Percentiles rank a stretch among this genome's conserved stretches.
phyloP scores from a whole-genome alignment of 805 yeast genomes.

The Starmera amethionina region DNA sequence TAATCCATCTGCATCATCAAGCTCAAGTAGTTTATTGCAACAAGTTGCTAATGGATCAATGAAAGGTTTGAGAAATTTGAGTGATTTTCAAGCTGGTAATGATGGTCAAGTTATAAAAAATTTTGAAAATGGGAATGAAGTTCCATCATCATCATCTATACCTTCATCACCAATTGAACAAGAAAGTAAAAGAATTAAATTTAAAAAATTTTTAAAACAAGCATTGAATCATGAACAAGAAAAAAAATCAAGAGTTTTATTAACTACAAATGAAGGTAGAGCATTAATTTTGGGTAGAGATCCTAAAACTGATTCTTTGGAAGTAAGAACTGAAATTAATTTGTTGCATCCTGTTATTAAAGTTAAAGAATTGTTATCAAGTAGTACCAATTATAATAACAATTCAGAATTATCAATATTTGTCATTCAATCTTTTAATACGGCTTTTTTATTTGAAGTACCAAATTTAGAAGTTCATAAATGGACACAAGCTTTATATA shows the following conservation, averaged over 20 bases:
- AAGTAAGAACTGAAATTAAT: constrained; percentile 43
- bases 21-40: constrained; percentile 21
- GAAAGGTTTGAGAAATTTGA: constrained; percentile 29
- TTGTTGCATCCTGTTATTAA: constrained; percentile 41
- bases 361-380: constrained; percentile 48
- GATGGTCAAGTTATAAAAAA: constrained; percentile 19
- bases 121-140: constrained; percentile 10
- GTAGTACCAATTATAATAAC: constrained; percentile 20
- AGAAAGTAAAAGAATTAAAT: constrained; percentile 10
- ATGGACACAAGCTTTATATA: constrained; percentile 51
- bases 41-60: constrained; percentile 36
- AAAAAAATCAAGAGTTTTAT: constrained; percentile 37
- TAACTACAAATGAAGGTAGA: constrained; percentile 57
- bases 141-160: constrained; percentile 4
- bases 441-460: constrained; percentile 48
- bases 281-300: constrained; percentile 38
- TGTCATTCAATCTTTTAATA: constrained; percentile 45
- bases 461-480: constrained; percentile 37
- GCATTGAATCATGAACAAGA: constrained; percentile 21
- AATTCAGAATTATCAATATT: constrained; percentile 32
- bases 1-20: constrained; percentile 25
- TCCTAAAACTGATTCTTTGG: constrained; percentile 29
- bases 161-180: constrained; percentile 1
- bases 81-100: constrained; percentile 18
- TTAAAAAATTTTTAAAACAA: constrained; percentile 15